These are phyloP conservation scores for Falciphora oryzae DNA, from an alignment of 2,329 filamentous ascomycete genomes.

Conservation along the genomic window DNA sequence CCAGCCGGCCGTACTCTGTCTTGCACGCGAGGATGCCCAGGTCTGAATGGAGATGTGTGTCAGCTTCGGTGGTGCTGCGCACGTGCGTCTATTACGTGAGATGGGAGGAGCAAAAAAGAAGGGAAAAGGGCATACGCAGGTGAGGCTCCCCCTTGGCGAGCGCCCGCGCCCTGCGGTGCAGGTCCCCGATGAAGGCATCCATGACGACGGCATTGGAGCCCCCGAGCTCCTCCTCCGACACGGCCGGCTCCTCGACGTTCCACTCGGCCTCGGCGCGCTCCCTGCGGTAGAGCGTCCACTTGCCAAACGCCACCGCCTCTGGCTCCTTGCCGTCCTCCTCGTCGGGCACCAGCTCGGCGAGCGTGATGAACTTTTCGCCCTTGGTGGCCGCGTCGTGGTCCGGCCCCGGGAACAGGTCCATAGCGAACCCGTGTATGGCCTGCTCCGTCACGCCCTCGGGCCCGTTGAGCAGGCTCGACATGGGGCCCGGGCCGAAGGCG, in stretches of 20 bases:
- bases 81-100: background rate
- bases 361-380: constrained; percentile 16
- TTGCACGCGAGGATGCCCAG: constrained; percentile 21
- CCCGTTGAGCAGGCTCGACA: constrained; percentile 20
- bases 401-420: constrained; percentile 13
- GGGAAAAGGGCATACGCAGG: constrained; percentile 19
- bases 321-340: constrained; percentile 8
- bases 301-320: constrained; percentile 25
- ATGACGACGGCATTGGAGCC: constrained; percentile 17
- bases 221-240: constrained; percentile 18
- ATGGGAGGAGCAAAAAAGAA: background rate
- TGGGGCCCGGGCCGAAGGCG: constrained; percentile 18
- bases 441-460: constrained; percentile 18
- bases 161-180: constrained; percentile 16
- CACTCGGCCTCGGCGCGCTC: constrained; percentile 21
- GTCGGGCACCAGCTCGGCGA: constrained; percentile 21
- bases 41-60: constrained; percentile 11
- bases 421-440: constrained; percentile 14
- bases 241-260: constrained; percentile 14
- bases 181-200: constrained; percentile 21
- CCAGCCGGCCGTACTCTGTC: constrained; percentile 19
- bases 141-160: constrained; percentile 20
- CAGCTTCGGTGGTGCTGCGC: background rate
- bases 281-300: constrained; percentile 20
- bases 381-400: constrained; percentile 3